Evolutionary conservation across 2,329 filamentous ascomycete genomes (phyloP).

Genomic region (Chaetothyriales sp.): DNA sequence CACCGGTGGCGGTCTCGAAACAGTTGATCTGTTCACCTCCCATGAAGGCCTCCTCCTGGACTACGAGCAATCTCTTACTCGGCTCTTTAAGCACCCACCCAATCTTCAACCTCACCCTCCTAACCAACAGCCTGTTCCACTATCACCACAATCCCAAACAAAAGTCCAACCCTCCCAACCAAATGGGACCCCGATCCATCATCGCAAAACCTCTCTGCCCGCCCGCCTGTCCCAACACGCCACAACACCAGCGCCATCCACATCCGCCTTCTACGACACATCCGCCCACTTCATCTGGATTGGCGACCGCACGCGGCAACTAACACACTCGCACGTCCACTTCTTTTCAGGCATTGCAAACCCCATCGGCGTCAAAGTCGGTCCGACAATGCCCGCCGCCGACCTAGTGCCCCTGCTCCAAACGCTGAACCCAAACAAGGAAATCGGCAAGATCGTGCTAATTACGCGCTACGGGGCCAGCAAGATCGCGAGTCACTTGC

Average conservation of each 20-base stretch:
- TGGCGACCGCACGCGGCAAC: slow-evolving; percentile 85
- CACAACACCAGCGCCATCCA: slow-evolving; percentile 15
- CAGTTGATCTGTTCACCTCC: slow-evolving; percentile 87
- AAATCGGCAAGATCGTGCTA: slow-evolving; percentile 85
- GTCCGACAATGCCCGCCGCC: slow-evolving; percentile 62
- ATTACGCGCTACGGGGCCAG: slow-evolving; percentile 87
- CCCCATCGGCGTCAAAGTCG: slow-evolving; percentile 92
- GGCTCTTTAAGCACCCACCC: slow-evolving; percentile 54
- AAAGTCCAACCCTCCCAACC: slow-evolving; percentile 8
- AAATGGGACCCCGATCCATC: slow-evolving; percentile 6
- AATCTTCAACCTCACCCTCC: slow-evolving; percentile 22
- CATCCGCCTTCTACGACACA: slow-evolving; percentile 74
- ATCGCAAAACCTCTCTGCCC: slow-evolving; percentile 19
- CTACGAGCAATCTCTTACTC: slow-evolving; percentile 80
- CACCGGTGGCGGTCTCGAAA: slow-evolving; percentile 69
- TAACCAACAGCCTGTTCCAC: not conserved
- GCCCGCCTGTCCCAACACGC: slow-evolving; percentile 11
- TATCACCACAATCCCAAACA: slow-evolving; percentile 17
- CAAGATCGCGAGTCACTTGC: slow-evolving; percentile 62
- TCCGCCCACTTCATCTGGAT: slow-evolving; percentile 98
- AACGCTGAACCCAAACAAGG: slow-evolving; percentile 66
- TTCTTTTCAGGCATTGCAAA: slow-evolving; percentile 95
- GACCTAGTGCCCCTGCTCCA: slow-evolving; percentile 72
- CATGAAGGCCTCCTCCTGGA: slow-evolving; percentile 90
- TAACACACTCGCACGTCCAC: slow-evolving; percentile 87